Evolutionary conservation across 495 filamentous ascomycete genomes (phyloP), one percentile per base, ranked within the genome.

Genomic region (Antarctomyces pellizariae): DNA sequence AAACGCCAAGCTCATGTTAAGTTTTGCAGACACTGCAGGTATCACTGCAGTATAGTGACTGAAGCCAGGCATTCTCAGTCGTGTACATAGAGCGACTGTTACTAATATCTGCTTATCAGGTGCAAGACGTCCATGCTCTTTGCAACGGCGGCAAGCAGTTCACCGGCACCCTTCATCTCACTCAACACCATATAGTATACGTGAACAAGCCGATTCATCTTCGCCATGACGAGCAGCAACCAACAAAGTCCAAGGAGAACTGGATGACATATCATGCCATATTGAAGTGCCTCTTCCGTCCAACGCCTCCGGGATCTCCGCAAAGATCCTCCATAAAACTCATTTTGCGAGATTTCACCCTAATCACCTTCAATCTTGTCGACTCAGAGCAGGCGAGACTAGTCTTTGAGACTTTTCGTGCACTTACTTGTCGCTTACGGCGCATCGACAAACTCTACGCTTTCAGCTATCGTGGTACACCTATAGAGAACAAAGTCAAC

Each of bases 231-330:
- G n/a, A n/a, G n/a, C n/a, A n/a, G n/a, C 35, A 21, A 28, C 35
- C 13, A 30, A n/a, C 47, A 6, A 64, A 58, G 38, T 61, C 67
- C n/a, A 69, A 64, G 44, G 75, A 90, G 44, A 59, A 74, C 28
- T 93, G 83, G 77, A 75, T 97, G 29, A 78, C 84, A 9, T 97
- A 89, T 44, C 83, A 80, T 16, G 77, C 93, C 39, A 80, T 95
- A 42, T 59, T 66, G 6, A 64, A 64, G 35, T 82, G 75, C 42
- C 67, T 61, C 11, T 59, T 78, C 23, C 59, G 74, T 26, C 68
- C 77, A 29, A 64, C 64, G 31, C 71, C 77, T 18, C 64, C 71
- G 7, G 59, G 54, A 5, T 75, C 76, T 30, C 65, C 69, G 31
- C 59, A 73, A 14, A 62, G 63, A 15, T 83, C 86, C 5, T 77